A percentile compares a stretch with the other conserved stretches of the same genome.
phyloP scores from a whole-genome alignment of 495 filamentous ascomycete genomes.

The Sporormia fimetaria region DNA sequence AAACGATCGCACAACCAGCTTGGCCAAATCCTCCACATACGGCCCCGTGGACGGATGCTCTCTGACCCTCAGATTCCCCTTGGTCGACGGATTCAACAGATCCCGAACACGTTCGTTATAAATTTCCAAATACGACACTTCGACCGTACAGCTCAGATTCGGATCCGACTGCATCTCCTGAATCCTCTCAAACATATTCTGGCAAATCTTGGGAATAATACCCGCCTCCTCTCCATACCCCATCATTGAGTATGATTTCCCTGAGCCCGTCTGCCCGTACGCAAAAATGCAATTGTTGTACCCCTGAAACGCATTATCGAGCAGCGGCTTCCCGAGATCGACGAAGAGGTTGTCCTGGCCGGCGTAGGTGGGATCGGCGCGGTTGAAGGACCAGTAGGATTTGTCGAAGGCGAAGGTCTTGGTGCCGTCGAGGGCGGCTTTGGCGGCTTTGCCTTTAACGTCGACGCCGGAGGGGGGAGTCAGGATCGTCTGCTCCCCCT shows the following conservation, averaged over 20 bases:
- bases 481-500: slow-evolving; percentile 78
- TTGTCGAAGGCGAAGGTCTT: slow-evolving; percentile 94
- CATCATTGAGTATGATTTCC: slow-evolving; percentile 99
- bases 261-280: slow-evolving; percentile 96
- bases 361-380: slow-evolving; percentile 67
- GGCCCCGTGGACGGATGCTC: slow-evolving; percentile 96
- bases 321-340: slow-evolving; percentile 77
- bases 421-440: slow-evolving; percentile 58
- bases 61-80: slow-evolving; percentile 91
- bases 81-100: slow-evolving; percentile 89
- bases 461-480: slow-evolving; percentile 58
- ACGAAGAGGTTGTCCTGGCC: slow-evolving; percentile 80
- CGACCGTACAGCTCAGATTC: slow-evolving; percentile 76
- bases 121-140: slow-evolving; percentile 98
- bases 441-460: slow-evolving; percentile 41
- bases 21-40: slow-evolving; percentile 96
- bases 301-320: slow-evolving; percentile 97
- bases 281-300: slow-evolving; percentile 99
- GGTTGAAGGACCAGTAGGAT: slow-evolving; percentile 97
- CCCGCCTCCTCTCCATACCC: slow-evolving; percentile 93
- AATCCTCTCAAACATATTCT: slow-evolving; percentile 92
- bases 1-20: slow-evolving; percentile 93
- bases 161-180: slow-evolving; percentile 54
- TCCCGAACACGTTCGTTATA: slow-evolving; percentile 98
- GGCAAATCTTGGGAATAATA: slow-evolving; percentile 96